These are phyloP conservation scores for Metarhizium guizhouense DNA, from an alignment of 2,329 filamentous ascomycete genomes.

Conservation along the genomic window DNA sequence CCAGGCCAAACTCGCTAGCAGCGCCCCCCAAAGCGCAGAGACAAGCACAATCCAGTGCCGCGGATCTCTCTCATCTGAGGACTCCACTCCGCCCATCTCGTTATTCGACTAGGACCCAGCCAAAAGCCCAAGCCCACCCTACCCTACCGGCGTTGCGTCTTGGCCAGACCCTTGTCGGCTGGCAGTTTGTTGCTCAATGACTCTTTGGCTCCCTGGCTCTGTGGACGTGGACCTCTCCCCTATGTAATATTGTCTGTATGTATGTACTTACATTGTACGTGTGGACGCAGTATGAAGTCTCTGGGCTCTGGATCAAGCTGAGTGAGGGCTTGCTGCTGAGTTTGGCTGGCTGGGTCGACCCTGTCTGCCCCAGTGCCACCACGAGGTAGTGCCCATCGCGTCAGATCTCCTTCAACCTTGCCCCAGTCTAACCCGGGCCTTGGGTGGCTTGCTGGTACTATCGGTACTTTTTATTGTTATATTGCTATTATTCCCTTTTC, in stretches of 20 bases:
- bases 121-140: not conserved
- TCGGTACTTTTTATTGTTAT: conserved; percentile 6
- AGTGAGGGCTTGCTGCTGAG: not conserved
- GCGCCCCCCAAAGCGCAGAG: conserved; percentile 13
- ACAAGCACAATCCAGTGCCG: conserved; percentile 24
- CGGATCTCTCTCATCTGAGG: conserved; percentile 18
- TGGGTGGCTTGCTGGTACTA: conserved; percentile 11
- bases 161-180: conserved; percentile 6
- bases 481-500: conserved; percentile 8
- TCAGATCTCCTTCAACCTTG: conserved; percentile 22
- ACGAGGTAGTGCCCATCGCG: conserved; percentile 22
- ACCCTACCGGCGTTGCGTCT: not conserved
- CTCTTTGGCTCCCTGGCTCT: not conserved
- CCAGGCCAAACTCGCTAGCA: conserved; percentile 15
- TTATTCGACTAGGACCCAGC: conserved; percentile 2
- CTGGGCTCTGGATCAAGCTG: not conserved
- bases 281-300: no score
- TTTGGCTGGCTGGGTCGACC: conserved; percentile 4
- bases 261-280: no score
- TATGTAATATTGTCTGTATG: no score
- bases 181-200: not conserved
- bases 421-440: conserved; percentile 9
- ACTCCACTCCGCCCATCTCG: conserved; percentile 14
- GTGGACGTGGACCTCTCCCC: no score
- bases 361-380: conserved; percentile 13